Evolutionary conservation across 805 yeast species (phyloP), one percentile per base, ranked within the genome.

Genomic region (Phaffomyces antillensis): DNA sequence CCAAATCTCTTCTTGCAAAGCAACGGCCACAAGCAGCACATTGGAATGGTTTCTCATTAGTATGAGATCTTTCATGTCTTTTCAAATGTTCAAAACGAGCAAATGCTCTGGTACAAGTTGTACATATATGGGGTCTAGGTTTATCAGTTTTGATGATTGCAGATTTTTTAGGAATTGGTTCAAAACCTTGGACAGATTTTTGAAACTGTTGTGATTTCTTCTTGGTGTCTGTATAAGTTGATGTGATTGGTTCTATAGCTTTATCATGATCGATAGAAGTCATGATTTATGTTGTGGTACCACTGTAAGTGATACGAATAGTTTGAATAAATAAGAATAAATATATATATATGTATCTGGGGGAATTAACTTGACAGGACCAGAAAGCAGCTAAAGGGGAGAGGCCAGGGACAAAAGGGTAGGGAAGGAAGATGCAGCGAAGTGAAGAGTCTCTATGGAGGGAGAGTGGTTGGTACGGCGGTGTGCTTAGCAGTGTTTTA

Each of bases 1-100:
- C 88, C 59, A 85, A 71, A 61, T 85, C 91, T 45, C 97, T 70
- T 45, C 99, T 72, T 5, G 98, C 97, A 68, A 93, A 91, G 60
- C 96, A 86, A 41, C 98, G 79, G 31, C 96, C 97, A 65, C 98
- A 91, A 9, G 90, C 90, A 2, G 95, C 95, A 66, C 99, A 91
- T 60, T 87, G 93, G 67, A 84, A 91, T 1, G 98, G 98, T 61
- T 89, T 89, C 64, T 90, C 97, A 62, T 90, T 87, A 10, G 99
- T 91, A 62, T 91, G 99, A 0, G 95, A 83, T 36, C 97, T 71
- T 56, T 89, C 95, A 60, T 91, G 99, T 46, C 99, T 80, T 63
- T 86, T 89, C 58, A 93, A 72, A 65, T 91, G 99, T 64, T 91
- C 99, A 40, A 87, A 72, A 44, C 99, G 75, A 2, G 97, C 99